Base-by-base conservation (phyloP, 2,329 filamentous ascomycete species). In the Exutisphaerella laricina region DNA sequence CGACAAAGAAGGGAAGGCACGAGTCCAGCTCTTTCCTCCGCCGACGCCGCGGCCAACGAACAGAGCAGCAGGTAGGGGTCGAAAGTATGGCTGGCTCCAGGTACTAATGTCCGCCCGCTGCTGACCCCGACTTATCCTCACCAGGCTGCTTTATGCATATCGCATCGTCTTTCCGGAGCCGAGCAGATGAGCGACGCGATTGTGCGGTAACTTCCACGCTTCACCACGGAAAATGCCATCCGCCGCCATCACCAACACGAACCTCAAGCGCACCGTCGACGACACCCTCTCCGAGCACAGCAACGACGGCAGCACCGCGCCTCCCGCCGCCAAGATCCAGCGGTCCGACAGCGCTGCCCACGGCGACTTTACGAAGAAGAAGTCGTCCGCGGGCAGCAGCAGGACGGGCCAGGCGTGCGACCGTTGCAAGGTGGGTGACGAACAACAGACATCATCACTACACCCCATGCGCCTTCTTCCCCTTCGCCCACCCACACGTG, bases 331-430 rank as follows among this genome's bases (percentile, higher is more conserved):
- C 33, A 39, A 39, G 29, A 38, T 29, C 16, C 23, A 32, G 32
- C 29, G 26, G 4, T 18, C 33, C 26, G 30, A 18, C 30, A 29
- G 29, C 40, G 31, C 31, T 22, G 16, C 9, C 22, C 30, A 45
- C 26, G 45, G 36, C 23, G 46, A 43, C 41, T 40, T 40, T 40
- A 29, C 28, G 18, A 32, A 38, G 30, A 51, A 51, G 44, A 51
- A 57, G 34, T 75, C 77, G 64, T 72, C 72, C 55, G 65, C 78
- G 41, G 66, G 69, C 43, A 77, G 74, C 41, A 74, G 73, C 49
- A 70, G 79, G 44, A 94, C 87, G 0, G 87, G 87, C 7, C 87
- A 94, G 68, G 87, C 87, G 22, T 94, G 87, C 72, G 87, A 94
- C 66, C 76, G 88, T 43, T 94, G 88, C 74, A 92, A 90, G 76